Evolutionary conservation across 1,284 basidiomycete genomes (phyloP), one percentile per base, ranked within the genome.

Genomic region (Cryptococcus floricola): DNA sequence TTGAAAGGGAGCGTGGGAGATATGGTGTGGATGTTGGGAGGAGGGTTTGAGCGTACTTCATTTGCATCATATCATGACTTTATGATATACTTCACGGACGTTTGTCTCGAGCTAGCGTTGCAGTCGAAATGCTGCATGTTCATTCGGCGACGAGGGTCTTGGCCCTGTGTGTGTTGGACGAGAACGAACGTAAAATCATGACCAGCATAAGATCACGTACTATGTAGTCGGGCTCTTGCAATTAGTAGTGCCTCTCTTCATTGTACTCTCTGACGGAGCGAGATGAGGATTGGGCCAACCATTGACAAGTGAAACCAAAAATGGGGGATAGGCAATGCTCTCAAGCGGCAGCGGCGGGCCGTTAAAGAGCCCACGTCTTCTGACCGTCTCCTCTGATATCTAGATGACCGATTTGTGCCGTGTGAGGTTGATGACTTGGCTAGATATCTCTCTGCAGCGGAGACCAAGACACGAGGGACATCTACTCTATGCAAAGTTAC

Each of bases 1-100:
- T 78, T 25, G 69, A 78, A 69, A 52, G 71, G 44, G 69, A 75
- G 56, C 59, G 77, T 53, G 77, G 77, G 19, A 68, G 77, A 54
- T 77, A 73, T 54, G 75, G 72, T 44, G 66, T 77, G 43, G 73
- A 76, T 61, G 57, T 77, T 27, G 70, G 71, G 16, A 61, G 67
- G 48, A 58, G 63, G 55, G 54, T 71, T 27, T 75, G 65, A 49
- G 31, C 31, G 7, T 34, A 34, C 42, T 41, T 50, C 31, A 34
- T 10, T 16, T 50, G 27, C 13, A 45, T 45, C 44, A 31, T 19
- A 1, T 12, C 13, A 37, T 34, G 31, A 4, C 31, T 34, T 34
- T 34, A 34, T 34, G 31, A 34, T 34, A 34, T 34, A 34, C 10
- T 8, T 34, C 31, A 10, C 31, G 31, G 31, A 34, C 31, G 31